phyloP scores from a whole-genome alignment of 495 filamentous ascomycete genomes.

The Neurospora cerealis region DNA sequence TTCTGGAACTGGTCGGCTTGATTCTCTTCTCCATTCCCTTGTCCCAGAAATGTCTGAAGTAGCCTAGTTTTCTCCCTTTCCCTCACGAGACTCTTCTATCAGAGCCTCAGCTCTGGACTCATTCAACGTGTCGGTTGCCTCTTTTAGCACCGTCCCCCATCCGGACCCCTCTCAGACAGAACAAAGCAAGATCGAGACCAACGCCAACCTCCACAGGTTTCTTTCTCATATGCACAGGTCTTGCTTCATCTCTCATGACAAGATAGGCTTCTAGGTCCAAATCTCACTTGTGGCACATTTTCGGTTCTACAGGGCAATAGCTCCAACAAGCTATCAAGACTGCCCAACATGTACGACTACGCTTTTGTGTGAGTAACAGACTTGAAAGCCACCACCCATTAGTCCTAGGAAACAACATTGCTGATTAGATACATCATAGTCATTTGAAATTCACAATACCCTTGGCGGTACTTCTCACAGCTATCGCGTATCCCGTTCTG shows the following conservation, averaged over 20 bases:
- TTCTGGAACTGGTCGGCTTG: not conserved
- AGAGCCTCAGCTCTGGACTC: not conserved
- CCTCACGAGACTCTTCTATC: not conserved
- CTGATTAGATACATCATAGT: constrained; percentile 21
- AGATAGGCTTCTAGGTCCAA: not conserved
- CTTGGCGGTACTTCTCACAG: constrained; percentile 44
- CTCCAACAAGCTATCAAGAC: not conserved
- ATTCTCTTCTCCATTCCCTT: not conserved
- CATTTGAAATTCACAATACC: constrained; percentile 63
- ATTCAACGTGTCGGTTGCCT: not conserved
- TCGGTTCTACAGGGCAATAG: not conserved
- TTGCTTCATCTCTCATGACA: not conserved
- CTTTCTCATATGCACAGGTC: not conserved
- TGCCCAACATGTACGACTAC: constrained; percentile 49
- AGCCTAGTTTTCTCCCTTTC: not conserved
- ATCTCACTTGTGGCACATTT: not conserved
- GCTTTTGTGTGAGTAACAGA: constrained; percentile 46
- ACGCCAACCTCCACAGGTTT: not conserved
- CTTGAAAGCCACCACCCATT: not conserved
- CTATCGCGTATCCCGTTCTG: constrained; percentile 46
- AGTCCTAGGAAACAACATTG: not conserved
- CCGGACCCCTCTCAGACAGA: not conserved
- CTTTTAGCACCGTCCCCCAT: not conserved
- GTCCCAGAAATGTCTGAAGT: not conserved
- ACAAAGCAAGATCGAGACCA: not conserved